A percentile compares a stretch with the other conserved stretches of the same genome.
Conservation (phyloP, 1,284 basidiomycete species). For the Leccinum angustisporum region DNA sequence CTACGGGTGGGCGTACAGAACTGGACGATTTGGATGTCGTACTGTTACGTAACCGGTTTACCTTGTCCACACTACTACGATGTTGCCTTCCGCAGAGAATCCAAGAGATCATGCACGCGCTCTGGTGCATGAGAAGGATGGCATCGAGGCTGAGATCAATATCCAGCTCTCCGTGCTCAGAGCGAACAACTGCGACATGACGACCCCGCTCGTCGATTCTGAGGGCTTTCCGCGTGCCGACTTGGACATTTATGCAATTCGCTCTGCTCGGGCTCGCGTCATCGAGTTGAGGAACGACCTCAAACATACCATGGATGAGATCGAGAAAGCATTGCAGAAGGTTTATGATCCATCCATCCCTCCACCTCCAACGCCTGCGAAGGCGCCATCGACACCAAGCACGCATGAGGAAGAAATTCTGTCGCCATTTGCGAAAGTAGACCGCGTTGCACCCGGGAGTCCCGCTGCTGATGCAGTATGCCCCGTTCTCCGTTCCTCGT, state of each 20-base stretch:
- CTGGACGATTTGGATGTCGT: conserved; percentile 54
- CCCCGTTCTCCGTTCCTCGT: conserved; percentile 9
- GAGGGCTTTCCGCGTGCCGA: conserved; percentile 87
- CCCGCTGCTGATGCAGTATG: conserved; percentile 79
- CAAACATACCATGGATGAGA: conserved; percentile 59
- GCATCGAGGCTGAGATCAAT: conserved; percentile 63
- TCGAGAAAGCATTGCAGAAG: conserved; percentile 64
- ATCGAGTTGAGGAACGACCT: conserved; percentile 81
- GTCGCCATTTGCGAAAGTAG: conserved; percentile 73
- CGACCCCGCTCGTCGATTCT: conserved; percentile 73
- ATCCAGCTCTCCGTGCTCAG: conserved; percentile 60
- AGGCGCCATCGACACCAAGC: conserved; percentile 2
- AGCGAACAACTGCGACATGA: conserved; percentile 57
- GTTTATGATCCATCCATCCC: conserved; percentile 56
- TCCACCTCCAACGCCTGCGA: conserved; percentile 6
- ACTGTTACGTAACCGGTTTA: conserved; percentile 10
- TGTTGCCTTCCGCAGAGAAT: conserved; percentile 43
- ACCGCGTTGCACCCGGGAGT: conserved; percentile 73
- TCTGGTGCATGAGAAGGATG: conserved; percentile 62
- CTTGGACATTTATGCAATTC: conserved; percentile 81
- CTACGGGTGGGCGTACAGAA: neutral
- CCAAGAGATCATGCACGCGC: conserved; percentile 54
- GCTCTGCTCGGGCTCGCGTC: conserved; percentile 70
- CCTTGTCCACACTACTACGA: no score
- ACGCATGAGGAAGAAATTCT: conserved; percentile 19